Percentiles rank a stretch among this genome's conserved stretches.
phyloP scores from a whole-genome alignment of 2,329 filamentous ascomycete genomes.

The Penicillium sp. region DNA sequence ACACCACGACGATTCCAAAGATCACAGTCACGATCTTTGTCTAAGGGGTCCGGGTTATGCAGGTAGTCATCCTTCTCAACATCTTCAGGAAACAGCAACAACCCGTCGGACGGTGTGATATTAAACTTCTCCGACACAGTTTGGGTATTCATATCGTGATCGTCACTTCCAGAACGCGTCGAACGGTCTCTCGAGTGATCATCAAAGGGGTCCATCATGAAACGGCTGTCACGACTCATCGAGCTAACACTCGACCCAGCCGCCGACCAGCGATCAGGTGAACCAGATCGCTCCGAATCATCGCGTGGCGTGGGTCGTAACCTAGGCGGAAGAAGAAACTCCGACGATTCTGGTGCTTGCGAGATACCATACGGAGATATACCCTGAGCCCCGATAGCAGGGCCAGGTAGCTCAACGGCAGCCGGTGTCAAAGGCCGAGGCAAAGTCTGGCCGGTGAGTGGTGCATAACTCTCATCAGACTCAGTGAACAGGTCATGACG shows the following conservation, averaged over 20 bases:
- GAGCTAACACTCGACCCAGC: conserved; percentile 66
- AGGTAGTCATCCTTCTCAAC: conserved; percentile 72
- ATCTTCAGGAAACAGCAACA: conserved; percentile 69
- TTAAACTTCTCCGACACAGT: conserved; percentile 73
- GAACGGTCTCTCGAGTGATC: conserved; percentile 58
- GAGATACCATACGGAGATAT: conserved; percentile 47
- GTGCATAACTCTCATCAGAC: conserved; percentile 30
- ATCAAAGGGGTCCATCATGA: conserved; percentile 57
- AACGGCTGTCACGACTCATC: conserved; percentile 34
- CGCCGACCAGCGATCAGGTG: conserved; percentile 56
- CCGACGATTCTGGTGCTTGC: conserved; percentile 49
- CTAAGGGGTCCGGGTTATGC: conserved; percentile 68
- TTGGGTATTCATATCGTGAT: conserved; percentile 67
- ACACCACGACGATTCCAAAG: conserved; percentile 65
- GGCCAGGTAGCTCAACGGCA: conserved; percentile 2
- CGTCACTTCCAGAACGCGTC: conserved; percentile 62
- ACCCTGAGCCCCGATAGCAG: conserved; percentile 14
- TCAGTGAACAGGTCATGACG: conserved; percentile 53
- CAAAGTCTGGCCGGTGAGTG: conserved; percentile 16
- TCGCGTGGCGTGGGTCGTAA: conserved; percentile 52
- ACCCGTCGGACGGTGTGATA: conserved; percentile 65
- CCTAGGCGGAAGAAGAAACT: conserved; percentile 42
- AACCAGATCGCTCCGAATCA: conserved; percentile 48
- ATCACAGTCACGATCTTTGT: conserved; percentile 62
- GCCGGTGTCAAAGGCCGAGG: conserved; percentile 27